Base-by-base conservation (phyloP, 495 filamentous ascomycete species). In the Aspergillus baeticus region DNA sequence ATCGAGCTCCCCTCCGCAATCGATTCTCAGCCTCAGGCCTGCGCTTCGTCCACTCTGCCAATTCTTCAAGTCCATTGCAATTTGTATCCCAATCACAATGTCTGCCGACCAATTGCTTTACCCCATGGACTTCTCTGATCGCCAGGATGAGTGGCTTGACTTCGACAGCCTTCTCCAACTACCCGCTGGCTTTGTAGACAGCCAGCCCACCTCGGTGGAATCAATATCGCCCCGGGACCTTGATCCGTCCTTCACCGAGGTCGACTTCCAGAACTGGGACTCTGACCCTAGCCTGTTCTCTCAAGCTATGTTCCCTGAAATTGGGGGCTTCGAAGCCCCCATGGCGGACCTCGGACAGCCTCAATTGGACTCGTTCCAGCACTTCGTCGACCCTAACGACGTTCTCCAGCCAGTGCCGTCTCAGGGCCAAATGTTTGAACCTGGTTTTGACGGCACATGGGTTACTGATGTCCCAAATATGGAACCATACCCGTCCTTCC, bases 81-180 rank as follows among this genome's bases (percentile, higher is more conserved):
- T 23, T 44, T 21, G n/a, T 17, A 36, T 17, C 14, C 20, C 41
- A 42, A 42, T 53, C 20, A 56, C 18, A 4, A 66, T 66, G 63
- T 58, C 64, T 44, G 48, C 57, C 2, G 53, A 63, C 42, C 63
- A 60, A 54, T 51, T 68, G 52, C 51, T 63, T 26, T 63, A 52
- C 36, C 41, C 50, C 21, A 58, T 61, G 38, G 63, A 68, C 48
- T 63, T 65, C 8, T 63, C 57, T 49, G 63, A 61, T 45, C 54
- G 34, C 10, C 51, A 60, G 43, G 64, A 69, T 35, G 73, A 76
- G 35, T 74, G 65, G 67, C 50, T 71, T 33, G 69, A 73, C 55
- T 73, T 75, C 44, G 69, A 76, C 51, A 66, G 70, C 52, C 67
- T 69, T 46, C 68, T 77, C 45, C 68, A 78, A 23, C 61, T 75